A percentile compares a stretch with the other conserved stretches of the same genome.
phyloP scores from a whole-genome alignment of 352 stramenopile species.

The Nothophytophthora sp. region DNA sequence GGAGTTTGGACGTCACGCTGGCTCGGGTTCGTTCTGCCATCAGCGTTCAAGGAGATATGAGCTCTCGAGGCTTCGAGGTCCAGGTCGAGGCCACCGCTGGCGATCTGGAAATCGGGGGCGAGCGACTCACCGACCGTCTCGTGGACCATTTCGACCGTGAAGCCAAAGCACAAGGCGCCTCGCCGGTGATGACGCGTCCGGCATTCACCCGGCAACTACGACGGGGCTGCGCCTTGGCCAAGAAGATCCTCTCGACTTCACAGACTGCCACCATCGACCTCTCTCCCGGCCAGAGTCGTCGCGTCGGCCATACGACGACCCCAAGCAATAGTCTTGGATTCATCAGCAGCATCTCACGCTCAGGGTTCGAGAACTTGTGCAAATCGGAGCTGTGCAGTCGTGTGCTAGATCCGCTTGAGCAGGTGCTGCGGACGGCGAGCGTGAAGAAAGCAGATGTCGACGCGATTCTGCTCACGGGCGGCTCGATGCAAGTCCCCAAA shows the following conservation, averaged over 20 bases:
- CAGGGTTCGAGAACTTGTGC: slow-evolving; percentile 40
- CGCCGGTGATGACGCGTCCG: neutral
- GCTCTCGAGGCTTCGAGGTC: slow-evolving; percentile 22
- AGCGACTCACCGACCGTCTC: slow-evolving; percentile 17
- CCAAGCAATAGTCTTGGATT: slow-evolving; percentile 12
- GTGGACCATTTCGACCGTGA: slow-evolving; percentile 19
- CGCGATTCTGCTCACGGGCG: slow-evolving; percentile 34
- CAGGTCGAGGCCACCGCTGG: slow-evolving; percentile 12
- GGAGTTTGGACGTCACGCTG: slow-evolving; percentile 32
- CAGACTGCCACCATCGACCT: slow-evolving; percentile 32
- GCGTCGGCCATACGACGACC: slow-evolving; percentile 1
- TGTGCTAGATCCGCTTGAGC: slow-evolving; percentile 15
- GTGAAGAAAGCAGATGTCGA: slow-evolving; percentile 27
- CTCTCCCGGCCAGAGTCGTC: slow-evolving; percentile 17
- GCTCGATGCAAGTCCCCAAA: slow-evolving; percentile 26
- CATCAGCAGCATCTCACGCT: slow-evolving; percentile 30
- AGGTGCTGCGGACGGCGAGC: slow-evolving; percentile 19
- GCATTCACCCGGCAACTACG: slow-evolving; percentile 23
- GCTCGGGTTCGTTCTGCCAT: slow-evolving; percentile 3
- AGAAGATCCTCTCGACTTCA: slow-evolving; percentile 45
- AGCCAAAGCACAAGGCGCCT: neutral
- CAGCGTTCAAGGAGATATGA: slow-evolving; percentile 4
- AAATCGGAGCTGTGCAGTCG: slow-evolving; percentile 26
- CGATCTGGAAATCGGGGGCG: slow-evolving; percentile 17
- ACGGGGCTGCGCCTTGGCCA: slow-evolving; percentile 37